A percentile compares a stretch with the other conserved stretches of the same genome.
These are phyloP conservation scores for Hirschfeldia incana DNA, from an alignment of 345 rosid genomes.

Conservation along the genomic window DNA sequence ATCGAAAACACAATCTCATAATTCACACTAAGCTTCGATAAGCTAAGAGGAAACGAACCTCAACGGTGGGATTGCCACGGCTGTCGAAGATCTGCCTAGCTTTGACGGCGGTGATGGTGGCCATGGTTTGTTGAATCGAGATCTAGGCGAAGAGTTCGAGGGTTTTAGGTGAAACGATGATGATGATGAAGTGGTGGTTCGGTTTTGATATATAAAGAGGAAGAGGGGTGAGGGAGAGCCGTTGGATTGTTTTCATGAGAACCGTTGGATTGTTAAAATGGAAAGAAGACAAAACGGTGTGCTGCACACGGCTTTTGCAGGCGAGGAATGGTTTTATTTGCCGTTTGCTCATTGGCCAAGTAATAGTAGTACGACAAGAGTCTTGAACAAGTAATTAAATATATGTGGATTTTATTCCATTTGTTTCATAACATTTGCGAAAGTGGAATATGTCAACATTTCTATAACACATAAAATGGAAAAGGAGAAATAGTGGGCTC, in stretches of 20 bases:
- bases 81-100: conserved; percentile 98
- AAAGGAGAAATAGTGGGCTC: background rate
- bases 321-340: background rate
- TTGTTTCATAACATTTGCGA: background rate
- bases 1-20: background rate
- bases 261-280: background rate
- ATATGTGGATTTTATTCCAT: background rate
- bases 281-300: background rate
- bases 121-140: conserved; percentile 39
- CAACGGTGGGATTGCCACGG: conserved; percentile 98
- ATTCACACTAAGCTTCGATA: too few relatives aligned
- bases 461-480: background rate
- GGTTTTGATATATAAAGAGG: background rate
- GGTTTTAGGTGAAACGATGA: background rate
- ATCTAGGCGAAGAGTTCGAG: background rate
- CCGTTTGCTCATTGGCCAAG: background rate
- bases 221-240: background rate
- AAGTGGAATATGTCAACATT: background rate
- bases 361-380: background rate
- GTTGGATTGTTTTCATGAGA: background rate
- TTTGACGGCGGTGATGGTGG: conserved; percentile 60
- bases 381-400: background rate
- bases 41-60: conserved; percentile 47
- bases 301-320: background rate
- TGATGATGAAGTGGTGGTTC: background rate